Evolutionary conservation across 805 yeast species (phyloP).

Genomic region (Candida caryicola): DNA sequence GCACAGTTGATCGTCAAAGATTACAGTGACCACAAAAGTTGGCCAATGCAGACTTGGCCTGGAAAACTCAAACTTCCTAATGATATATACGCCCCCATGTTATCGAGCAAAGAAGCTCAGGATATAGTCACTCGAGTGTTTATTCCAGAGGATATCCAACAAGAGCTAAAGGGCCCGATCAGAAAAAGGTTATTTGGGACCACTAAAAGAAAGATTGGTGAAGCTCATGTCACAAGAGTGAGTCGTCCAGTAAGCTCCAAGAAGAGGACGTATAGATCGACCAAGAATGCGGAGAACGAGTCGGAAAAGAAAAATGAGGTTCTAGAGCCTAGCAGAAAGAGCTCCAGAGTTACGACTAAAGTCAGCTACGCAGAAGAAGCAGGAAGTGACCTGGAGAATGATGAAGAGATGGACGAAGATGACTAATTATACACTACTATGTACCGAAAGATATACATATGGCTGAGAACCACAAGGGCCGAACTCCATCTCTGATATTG

Average conservation of each 20-base stretch:
- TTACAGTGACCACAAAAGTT: slow-evolving; percentile 53
- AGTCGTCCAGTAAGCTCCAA: slow-evolving; percentile 7
- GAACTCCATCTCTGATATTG: too few species aligned
- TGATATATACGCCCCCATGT: slow-evolving; percentile 68
- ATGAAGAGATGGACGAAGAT: neutral
- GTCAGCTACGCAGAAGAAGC: slow-evolving; percentile 33
- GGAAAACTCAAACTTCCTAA: slow-evolving; percentile 67
- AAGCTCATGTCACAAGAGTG: slow-evolving; percentile 3
- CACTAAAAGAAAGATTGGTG: slow-evolving; percentile 11
- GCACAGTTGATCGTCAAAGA: slow-evolving; percentile 64
- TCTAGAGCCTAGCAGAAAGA: slow-evolving; percentile 40
- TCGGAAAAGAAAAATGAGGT: slow-evolving; percentile 7
- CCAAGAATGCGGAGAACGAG: slow-evolving; percentile 16
- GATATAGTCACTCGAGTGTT: slow-evolving; percentile 52
- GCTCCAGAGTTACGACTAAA: slow-evolving; percentile 32
- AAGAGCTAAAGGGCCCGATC: slow-evolving; percentile 30
- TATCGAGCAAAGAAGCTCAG: slow-evolving; percentile 56
- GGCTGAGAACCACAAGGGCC: too few species aligned
- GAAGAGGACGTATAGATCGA: slow-evolving; percentile 15
- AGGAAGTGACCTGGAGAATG: slow-evolving; percentile 1
- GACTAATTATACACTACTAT: too few species aligned
- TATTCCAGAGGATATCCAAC: slow-evolving; percentile 47
- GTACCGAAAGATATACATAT: too few species aligned
- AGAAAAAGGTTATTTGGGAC: slow-evolving; percentile 21
- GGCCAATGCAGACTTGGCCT: slow-evolving; percentile 80